phyloP scores from a whole-genome alignment of 805 yeast species.

The Candida patagonica region DNA sequence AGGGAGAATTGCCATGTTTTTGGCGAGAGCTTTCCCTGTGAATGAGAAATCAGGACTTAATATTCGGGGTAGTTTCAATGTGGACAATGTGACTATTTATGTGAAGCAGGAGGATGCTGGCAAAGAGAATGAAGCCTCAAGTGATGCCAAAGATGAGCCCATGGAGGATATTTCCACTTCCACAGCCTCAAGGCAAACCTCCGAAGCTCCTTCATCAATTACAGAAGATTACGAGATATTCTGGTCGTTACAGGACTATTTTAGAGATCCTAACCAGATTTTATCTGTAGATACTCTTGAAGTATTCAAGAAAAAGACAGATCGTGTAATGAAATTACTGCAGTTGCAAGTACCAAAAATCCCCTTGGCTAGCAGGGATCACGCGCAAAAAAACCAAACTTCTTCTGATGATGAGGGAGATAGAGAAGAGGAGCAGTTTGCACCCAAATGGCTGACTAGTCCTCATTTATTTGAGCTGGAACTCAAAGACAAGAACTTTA shows the following conservation, averaged over 20 bases:
- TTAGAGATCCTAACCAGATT: not conserved
- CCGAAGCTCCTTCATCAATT: not conserved
- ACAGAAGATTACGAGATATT: constrained; percentile 12
- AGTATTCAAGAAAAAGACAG: not conserved
- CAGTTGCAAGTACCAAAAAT: not conserved
- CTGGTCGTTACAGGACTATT: constrained; percentile 3
- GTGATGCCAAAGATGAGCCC: not conserved
- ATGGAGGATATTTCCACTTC: constrained; percentile 17
- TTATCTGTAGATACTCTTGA: not conserved
- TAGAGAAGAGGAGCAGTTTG: constrained; percentile 14
- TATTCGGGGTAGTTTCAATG: constrained; percentile 27
- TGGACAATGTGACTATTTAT: constrained; percentile 25
- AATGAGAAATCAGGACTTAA: constrained; percentile 30
- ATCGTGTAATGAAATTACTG: not conserved
- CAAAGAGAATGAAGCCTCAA: constrained; percentile 7
- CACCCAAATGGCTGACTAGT: constrained; percentile 31
- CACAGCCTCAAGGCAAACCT: not conserved
- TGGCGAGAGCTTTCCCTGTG: constrained; percentile 29
- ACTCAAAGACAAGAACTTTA: constrained; percentile 24
- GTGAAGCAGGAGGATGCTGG: constrained; percentile 8
- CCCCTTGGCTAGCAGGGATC: not conserved
- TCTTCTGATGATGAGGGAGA: not conserved
- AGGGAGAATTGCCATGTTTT: constrained; percentile 27
- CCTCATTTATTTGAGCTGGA: constrained; percentile 26
- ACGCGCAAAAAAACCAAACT: not conserved